phyloP scores from a whole-genome alignment of 352 stramenopile species.

The Peronospora destructor region DNA sequence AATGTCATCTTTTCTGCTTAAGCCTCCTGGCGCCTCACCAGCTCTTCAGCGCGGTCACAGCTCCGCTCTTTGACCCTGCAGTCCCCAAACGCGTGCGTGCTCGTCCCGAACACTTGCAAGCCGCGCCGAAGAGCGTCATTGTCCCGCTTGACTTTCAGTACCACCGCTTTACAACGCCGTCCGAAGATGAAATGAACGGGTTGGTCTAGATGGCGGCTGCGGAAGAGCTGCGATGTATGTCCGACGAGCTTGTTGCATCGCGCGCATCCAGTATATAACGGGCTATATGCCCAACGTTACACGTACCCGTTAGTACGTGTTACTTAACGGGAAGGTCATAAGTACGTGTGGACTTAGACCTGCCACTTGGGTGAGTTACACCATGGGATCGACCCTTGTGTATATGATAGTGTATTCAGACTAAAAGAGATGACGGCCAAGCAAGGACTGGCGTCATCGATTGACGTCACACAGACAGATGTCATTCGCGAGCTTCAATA shows the following conservation, averaged over 20 bases:
- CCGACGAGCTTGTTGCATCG: slow-evolving; percentile 32
- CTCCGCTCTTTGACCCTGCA: slow-evolving; percentile 51
- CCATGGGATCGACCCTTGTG: no score
- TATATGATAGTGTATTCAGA: no score
- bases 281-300: no score
- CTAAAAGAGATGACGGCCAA: no score
- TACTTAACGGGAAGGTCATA: no score
- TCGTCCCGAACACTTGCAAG: slow-evolving; percentile 72
- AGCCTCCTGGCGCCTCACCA: slow-evolving; percentile 16
- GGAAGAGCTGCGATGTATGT: slow-evolving; percentile 73
- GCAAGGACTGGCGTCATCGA: no score
- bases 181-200: slow-evolving; percentile 87
- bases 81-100: slow-evolving; percentile 62
- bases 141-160: slow-evolving; percentile 76
- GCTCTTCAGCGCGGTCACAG: slow-evolving; percentile 35
- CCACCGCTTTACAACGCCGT: slow-evolving; percentile 86
- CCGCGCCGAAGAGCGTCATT: slow-evolving; percentile 57
- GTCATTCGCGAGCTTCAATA: no score
- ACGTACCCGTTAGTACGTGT: no score
- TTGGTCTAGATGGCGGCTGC: slow-evolving; percentile 87
- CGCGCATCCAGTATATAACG: slow-evolving; percentile 46
- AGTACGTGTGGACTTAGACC: no score
- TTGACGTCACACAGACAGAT: no score
- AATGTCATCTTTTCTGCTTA: slow-evolving; percentile 22
- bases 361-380: no score